Conservation (phyloP, 2,329 filamentous ascomycete genomes). For the Bipolaris sorokiniana region DNA sequence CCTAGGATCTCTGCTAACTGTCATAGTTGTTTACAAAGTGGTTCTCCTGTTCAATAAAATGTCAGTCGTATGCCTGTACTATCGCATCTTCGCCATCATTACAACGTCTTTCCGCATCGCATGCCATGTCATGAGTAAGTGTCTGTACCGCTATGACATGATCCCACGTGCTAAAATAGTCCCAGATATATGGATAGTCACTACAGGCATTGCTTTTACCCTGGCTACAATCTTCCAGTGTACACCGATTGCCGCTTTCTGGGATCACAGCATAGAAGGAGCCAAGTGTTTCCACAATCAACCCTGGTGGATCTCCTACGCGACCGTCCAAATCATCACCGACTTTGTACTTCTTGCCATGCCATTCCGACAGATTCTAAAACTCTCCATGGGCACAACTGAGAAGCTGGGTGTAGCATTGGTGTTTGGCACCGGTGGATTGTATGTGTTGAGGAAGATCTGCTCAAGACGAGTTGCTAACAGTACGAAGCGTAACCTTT, state of each 20-base stretch:
- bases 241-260: constrained; percentile 38
- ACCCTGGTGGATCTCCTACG: constrained; percentile 36
- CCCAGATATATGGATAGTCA: constrained; percentile 33
- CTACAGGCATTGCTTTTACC: constrained; percentile 39
- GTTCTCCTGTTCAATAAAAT: constrained; percentile 46
- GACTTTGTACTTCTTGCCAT: constrained; percentile 30
- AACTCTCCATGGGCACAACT: constrained; percentile 26
- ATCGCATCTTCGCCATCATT: constrained; percentile 43
- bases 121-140: constrained; percentile 31
- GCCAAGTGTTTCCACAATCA: constrained; percentile 41
- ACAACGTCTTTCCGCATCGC: constrained; percentile 33
- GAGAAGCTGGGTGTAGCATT: constrained; percentile 32
- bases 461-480: constrained; percentile 7
- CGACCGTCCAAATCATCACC: constrained; percentile 27
- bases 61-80: constrained; percentile 43
- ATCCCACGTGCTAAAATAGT: neutral
- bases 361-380: constrained; percentile 26
- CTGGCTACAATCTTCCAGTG: constrained; percentile 45
- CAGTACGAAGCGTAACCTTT: constrained; percentile 26
- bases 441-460: constrained; percentile 17
- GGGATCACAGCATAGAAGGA: constrained; percentile 35
- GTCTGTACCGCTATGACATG: neutral
- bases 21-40: constrained; percentile 45
- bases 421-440: constrained; percentile 32
- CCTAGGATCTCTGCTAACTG: neutral